Base-by-base conservation (phyloP, 805 yeast species). In the Limtongia smithiae region DNA sequence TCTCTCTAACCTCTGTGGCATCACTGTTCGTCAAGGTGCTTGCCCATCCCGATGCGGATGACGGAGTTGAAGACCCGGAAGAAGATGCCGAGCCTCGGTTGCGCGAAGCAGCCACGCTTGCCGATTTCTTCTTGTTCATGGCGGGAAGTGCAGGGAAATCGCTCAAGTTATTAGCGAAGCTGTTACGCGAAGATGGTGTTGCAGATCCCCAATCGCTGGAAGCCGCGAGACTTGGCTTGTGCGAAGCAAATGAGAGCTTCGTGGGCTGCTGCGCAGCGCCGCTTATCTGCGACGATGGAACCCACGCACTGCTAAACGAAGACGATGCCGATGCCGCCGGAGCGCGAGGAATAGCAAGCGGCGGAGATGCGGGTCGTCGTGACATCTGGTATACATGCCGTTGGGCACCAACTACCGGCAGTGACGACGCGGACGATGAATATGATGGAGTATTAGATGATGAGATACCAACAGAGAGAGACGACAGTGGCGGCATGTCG, bases 81-180 rank as follows among this genome's bases (percentile, higher is more conserved):
- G 41, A 36, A 15, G 50, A 46, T 25, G 44, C 30, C 32, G 41
- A 27, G 5, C 41, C 28, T 31, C 21, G 18, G 21, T 21, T 20
- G 5, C 37, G 44, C 14, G 39, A 9, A 3, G 40, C 39, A 25
- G 34, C 30, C n/a, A 37, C 33, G 25, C 20, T 30, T 32, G 25
- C 21, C 21, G 24, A 15, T 14, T 24, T 14, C 32, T 34, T 12
- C 21, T 44, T 42, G n/a, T 21, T 27, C 11, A 44, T 28, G 24
- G 49, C 30, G 20, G 58, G 58, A 20, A 54, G 41, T 3, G 58
- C 11, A n/a, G 58, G 58, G 37, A 54, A 54, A 7, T 53, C 57
- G 15, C 34, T 53, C 41, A 48, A 28, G 22, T 48, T 51, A 7
- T 48, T 48, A 11, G 25, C n/a, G 3, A 24, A 17, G n/a, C n/a